Conservation (phyloP, 2,329 filamentous ascomycete genomes). For the Scolecobasidium constrictum region DNA sequence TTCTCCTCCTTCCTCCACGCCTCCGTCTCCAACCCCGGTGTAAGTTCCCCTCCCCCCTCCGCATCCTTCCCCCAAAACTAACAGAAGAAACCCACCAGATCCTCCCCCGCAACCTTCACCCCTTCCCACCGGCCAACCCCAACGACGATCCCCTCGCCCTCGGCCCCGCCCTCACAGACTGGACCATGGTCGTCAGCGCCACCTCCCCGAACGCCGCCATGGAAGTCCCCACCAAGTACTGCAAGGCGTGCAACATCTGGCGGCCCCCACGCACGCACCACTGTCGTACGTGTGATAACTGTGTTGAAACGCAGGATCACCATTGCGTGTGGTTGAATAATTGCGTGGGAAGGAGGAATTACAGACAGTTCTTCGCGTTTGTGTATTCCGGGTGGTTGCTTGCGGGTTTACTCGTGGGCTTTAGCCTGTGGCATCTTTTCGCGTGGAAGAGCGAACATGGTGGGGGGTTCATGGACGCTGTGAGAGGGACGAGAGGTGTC, state of each 20-base stretch:
- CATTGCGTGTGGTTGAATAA: conserved; percentile 99
- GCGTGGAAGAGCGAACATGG: conserved; percentile 53
- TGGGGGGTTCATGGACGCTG: conserved; percentile 57
- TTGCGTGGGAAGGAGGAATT: conserved; percentile 92
- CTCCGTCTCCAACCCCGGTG: conserved; percentile 83
- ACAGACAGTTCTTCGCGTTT: conserved; percentile 94
- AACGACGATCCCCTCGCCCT: conserved; percentile 72
- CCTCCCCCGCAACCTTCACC: conserved; percentile 81
- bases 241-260: conserved; percentile 96
- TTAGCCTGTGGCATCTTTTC: conserved; percentile 70
- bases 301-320: conserved; percentile 92
- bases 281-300: conserved; percentile 94
- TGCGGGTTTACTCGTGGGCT: conserved; percentile 62
- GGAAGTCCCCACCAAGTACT: conserved; percentile 97
- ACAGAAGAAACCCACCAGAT: conserved; percentile 55
- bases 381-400: conserved; percentile 70
- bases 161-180: conserved; percentile 81
- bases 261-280: conserved; percentile 91
- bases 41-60: conserved; percentile 38
- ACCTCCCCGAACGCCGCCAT: conserved; percentile 70
- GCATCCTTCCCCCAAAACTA: background rate
- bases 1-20: conserved; percentile 91
- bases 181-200: conserved; percentile 80
- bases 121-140: conserved; percentile 64
- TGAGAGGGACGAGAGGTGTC: conserved; percentile 56